Evolutionary conservation across 352 stramenopile species (phyloP).

Genomic region (Phytophthora quininea): DNA sequence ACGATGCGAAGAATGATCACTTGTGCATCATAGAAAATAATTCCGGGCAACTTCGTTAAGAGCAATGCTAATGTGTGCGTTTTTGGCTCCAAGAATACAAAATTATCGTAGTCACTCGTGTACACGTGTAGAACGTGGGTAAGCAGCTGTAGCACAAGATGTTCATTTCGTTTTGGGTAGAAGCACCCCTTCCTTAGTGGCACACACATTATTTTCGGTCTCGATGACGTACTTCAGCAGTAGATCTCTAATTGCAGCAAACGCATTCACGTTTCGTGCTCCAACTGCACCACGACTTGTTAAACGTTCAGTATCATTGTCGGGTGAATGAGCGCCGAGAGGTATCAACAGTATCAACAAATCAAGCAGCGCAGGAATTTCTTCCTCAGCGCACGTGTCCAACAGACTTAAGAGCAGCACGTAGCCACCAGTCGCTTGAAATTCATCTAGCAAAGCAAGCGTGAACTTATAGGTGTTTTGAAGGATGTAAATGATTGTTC

Average conservation of each 20-base stretch:
- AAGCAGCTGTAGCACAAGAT: conserved; percentile 64
- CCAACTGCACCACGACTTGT: conserved; percentile 47
- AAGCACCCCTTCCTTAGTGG: conserved; percentile 5
- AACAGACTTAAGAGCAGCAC: conserved; percentile 51
- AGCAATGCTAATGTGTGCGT: conserved; percentile 73
- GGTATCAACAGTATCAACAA: conserved; percentile 63
- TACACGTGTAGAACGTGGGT: conserved; percentile 77
- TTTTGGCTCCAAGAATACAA: conserved; percentile 70
- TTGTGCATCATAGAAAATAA: conserved; percentile 58
- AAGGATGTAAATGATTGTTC: conserved; percentile 57
- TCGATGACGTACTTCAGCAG: conserved; percentile 55
- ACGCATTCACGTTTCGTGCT: conserved; percentile 67
- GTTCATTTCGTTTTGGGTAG: conserved; percentile 35
- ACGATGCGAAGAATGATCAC: conserved; percentile 78
- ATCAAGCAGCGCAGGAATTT: conserved; percentile 55
- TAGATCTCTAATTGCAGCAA: conserved; percentile 71
- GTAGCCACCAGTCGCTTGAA: conserved; percentile 70
- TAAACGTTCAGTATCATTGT: conserved; percentile 48
- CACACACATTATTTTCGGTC: conserved; percentile 14
- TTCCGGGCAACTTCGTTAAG: conserved; percentile 64
- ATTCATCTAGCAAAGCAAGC: conserved; percentile 69
- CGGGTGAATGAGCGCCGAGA: conserved; percentile 54
- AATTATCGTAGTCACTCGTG: conserved; percentile 75
- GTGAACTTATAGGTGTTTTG: conserved; percentile 70
- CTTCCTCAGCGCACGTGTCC: conserved; percentile 42